Evolutionary conservation across 345 rosid genomes (phyloP).

Genomic region (Carallia brachiata): DNA sequence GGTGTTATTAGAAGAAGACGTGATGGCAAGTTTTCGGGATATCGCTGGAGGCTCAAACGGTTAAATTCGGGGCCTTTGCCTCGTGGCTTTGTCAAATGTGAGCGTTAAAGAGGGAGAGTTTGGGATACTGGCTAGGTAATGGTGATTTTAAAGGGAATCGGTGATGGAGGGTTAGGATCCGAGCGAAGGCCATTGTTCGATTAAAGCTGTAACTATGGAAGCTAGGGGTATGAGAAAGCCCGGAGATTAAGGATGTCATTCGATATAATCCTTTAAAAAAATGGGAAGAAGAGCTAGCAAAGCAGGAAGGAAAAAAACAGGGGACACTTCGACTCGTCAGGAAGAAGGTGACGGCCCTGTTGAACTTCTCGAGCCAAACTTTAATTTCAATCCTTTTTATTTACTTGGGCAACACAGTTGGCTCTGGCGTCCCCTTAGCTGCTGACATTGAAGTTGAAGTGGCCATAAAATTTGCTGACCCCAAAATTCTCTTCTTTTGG

Average conservation of each 20-base stretch:
- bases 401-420: too few species aligned
- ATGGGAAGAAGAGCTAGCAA: too few species aligned
- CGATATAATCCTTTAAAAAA: not conserved
- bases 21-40: not conserved
- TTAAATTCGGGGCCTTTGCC: conserved; percentile 17
- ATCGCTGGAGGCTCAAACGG: conserved; percentile 34
- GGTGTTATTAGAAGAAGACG: conserved; percentile 13
- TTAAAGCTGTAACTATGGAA: not conserved
- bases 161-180: conserved; percentile 1
- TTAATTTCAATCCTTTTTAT: too few species aligned
- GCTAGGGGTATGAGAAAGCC: not conserved
- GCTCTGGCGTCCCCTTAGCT: too few species aligned
- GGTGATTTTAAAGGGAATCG: not conserved
- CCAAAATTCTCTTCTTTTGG: too few species aligned
- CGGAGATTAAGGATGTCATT: conserved; percentile 17
- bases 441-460: too few species aligned
- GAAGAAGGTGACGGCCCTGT: too few species aligned
- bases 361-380: too few species aligned
- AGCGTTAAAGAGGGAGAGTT: conserved; percentile 13
- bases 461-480: too few species aligned
- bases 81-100: not conserved
- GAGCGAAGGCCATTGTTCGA: conserved; percentile 5
- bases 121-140: not conserved
- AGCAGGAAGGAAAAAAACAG: too few species aligned
- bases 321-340: too few species aligned